Evolutionary conservation across 1,284 basidiomycete species (phyloP).

Genomic region (Trichosporon ovoides): DNA sequence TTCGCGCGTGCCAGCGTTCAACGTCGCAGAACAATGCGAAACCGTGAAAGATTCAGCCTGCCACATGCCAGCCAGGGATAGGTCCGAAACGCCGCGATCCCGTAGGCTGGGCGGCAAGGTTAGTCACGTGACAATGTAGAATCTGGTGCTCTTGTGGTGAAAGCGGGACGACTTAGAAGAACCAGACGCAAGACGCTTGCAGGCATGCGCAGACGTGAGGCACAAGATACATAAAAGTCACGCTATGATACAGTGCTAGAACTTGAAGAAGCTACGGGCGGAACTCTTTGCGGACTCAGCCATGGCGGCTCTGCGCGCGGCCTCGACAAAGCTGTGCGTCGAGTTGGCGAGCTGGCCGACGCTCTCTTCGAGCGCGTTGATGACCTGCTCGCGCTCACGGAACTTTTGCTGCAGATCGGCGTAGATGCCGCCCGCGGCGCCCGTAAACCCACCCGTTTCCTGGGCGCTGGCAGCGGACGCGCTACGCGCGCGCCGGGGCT

Average conservation of each 20-base stretch:
- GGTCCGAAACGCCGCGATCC: background rate
- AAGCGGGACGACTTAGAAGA: no score
- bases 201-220: no score
- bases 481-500: background rate
- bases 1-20: background rate
- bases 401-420: background rate
- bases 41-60: conserved; percentile 1
- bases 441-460: background rate
- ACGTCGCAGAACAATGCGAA: conserved; percentile 3
- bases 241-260: background rate
- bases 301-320: background rate
- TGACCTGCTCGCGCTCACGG: background rate
- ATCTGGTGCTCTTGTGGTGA: no score
- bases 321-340: background rate
- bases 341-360: conserved; percentile 1
- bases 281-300: background rate
- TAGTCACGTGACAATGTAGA: no score
- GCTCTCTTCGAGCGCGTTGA: background rate
- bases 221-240: background rate
- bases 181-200: no score
- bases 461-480: background rate
- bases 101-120: no score
- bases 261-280: background rate
- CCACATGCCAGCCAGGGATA: background rate
- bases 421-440: background rate